phyloP scores from a whole-genome alignment of 78 protist species.

The Salpingoeca rosetta region DNA sequence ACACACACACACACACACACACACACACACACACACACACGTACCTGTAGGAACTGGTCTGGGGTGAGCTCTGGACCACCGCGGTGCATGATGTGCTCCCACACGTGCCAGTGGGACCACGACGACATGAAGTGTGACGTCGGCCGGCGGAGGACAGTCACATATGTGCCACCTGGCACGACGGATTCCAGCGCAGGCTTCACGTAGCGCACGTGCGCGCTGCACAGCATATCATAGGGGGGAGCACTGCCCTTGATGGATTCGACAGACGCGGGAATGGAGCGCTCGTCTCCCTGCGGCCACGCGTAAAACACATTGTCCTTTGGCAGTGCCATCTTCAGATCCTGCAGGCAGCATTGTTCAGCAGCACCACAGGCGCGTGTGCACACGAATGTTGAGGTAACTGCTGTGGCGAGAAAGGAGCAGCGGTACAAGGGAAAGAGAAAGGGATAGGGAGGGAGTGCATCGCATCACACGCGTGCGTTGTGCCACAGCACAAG shows the following conservation, averaged over 20 bases:
- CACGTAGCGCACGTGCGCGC: neutral
- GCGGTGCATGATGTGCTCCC: neutral
- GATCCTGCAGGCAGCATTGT: neutral
- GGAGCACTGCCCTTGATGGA: neutral
- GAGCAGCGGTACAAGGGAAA: too few relatives aligned
- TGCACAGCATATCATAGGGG: neutral
- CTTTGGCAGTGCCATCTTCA: neutral
- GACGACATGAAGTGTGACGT: neutral
- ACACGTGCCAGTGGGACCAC: neutral
- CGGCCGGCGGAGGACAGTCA: neutral
- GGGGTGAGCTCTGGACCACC: neutral
- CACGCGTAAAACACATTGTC: neutral
- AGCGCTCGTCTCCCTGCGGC: too few relatives aligned
- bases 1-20: too few relatives aligned
- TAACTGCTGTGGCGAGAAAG: too few relatives aligned
- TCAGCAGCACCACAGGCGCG: too few relatives aligned
- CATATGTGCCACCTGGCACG: neutral
- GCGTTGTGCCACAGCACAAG: too few relatives aligned
- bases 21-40: too few relatives aligned
- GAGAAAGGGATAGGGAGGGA: too few relatives aligned
- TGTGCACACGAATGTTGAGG: too few relatives aligned
- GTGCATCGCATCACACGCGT: too few relatives aligned
- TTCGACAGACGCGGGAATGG: too few relatives aligned
- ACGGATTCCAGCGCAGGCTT: neutral
- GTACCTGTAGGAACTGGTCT: too few relatives aligned